phyloP scores from a whole-genome alignment of 78 protist genomes.

The Isochrysis galbana region DNA sequence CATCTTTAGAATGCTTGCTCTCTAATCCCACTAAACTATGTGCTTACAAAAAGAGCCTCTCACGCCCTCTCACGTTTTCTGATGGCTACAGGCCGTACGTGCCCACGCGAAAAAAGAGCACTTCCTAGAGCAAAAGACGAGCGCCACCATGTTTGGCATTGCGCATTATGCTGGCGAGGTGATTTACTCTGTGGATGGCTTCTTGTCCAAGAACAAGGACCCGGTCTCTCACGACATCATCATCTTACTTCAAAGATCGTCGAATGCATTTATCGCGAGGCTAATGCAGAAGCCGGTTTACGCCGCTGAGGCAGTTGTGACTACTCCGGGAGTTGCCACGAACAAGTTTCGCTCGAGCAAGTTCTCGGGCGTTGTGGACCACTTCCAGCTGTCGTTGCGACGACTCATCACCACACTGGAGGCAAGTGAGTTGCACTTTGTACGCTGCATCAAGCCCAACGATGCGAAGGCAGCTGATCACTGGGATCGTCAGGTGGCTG shows the following conservation, averaged over 20 bases:
- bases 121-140: neutral
- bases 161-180: slow-evolving; percentile 71
- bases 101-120: neutral
- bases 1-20: no score
- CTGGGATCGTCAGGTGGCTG: neutral
- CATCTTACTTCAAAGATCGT: neutral
- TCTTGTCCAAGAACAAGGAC: slow-evolving; percentile 75
- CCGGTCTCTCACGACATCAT: neutral
- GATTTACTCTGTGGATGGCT: slow-evolving; percentile 47
- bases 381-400: neutral
- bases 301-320: neutral
- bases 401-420: neutral
- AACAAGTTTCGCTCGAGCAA: neutral
- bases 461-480: neutral
- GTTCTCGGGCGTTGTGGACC: neutral
- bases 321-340: neutral
- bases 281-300: neutral
- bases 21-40: no score
- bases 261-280: neutral
- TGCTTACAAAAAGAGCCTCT: no score
- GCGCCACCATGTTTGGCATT: slow-evolving; percentile 37
- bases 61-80: no score
- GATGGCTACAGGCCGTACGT: no score
- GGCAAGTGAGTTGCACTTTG: slow-evolving; percentile 38
- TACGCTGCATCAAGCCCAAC: slow-evolving; percentile 86